Evolutionary conservation across 2,329 filamentous ascomycete species (phyloP).

Genomic region (Fusarium austroafricanum): DNA sequence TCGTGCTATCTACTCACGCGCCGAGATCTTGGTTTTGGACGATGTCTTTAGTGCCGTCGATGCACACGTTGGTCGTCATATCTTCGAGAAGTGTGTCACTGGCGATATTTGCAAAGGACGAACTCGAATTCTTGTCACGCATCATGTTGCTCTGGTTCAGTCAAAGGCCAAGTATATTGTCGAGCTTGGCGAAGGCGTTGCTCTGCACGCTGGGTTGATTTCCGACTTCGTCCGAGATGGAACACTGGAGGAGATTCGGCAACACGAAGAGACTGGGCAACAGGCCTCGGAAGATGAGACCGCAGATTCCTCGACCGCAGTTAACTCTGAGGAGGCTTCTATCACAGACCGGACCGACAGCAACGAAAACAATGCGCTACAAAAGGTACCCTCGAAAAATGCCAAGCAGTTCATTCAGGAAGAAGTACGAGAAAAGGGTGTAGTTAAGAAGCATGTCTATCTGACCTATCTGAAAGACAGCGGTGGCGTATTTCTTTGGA

Average conservation of each 20-base stretch:
- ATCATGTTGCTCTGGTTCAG: constrained; percentile 79
- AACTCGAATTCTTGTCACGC: constrained; percentile 83
- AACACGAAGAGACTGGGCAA: constrained; percentile 61
- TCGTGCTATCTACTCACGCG: constrained; percentile 81
- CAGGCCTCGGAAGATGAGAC: constrained; percentile 63
- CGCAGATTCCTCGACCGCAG: constrained; percentile 57
- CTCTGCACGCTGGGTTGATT: constrained; percentile 72
- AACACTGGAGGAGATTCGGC: constrained; percentile 67
- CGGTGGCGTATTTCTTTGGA: constrained; percentile 73
- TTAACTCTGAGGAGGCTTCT: constrained; percentile 66
- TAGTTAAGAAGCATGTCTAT: constrained; percentile 76
- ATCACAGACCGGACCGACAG: constrained; percentile 54
- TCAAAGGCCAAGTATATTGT: constrained; percentile 79
- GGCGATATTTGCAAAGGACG: constrained; percentile 76
- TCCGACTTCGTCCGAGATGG: constrained; percentile 72
- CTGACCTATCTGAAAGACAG: constrained; percentile 73
- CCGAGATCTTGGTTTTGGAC: constrained; percentile 80
- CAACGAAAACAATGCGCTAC: constrained; percentile 56
- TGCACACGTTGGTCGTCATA: constrained; percentile 81
- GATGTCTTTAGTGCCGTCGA: constrained; percentile 89
- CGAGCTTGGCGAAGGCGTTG: constrained; percentile 75
- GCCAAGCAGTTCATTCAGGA: constrained; percentile 81
- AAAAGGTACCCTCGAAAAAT: constrained; percentile 63
- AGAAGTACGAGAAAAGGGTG: constrained; percentile 76
- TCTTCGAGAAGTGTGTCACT: constrained; percentile 80